Base-by-base conservation (phyloP, 768 basidiomycete species). In the Psilocybe cubensis region DNA sequence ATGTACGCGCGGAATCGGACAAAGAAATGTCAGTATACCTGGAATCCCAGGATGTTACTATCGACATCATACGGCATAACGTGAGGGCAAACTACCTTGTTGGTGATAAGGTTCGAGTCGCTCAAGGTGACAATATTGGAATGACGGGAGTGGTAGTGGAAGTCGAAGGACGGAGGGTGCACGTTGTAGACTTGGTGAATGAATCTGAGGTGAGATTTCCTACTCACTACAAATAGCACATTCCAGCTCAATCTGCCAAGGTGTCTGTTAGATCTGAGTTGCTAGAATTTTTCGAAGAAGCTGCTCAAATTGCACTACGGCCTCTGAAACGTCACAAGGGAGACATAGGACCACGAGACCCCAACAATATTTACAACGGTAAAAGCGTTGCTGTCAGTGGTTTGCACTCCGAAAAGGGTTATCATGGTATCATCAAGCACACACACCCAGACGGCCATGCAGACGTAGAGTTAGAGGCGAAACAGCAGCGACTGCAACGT, bases 81-180 rank as follows among this genome's bases (percentile, higher is more conserved):
- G 3, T 59, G 0, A 24, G 47, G 12, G 20, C 6, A 3, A 47
- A 40, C 6, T 50, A 44, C 33, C 23, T 17, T 24, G 14, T 45
- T 14, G 58, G 58, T 14, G 58, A 59, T 40, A 14, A 44, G 4
- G 27, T 55, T 5, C 33, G 20, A 21, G 17, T 55, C 3, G 25
- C 52, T 10, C 11, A 28, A 10, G 53, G 53, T 1, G 10, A 17
- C 4, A 18, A 40, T 5, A 25, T 11, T 7, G 58, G 52, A 10
- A 14, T 40, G 20, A 31, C 27, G 4, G 58, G 47, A 21, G 54
- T 46, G 53, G 38, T 51, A 9, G 11, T 48, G 4, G 35, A 48
- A 3, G 18, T 53, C 11, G 33, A 9, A 12, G 42, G 17, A 2
- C 27, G 12, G 9, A 46, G 8, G 31, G 5, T 50, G 18, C 10